Evolutionary conservation across 2,329 filamentous ascomycete species (phyloP).

Genomic region (Aspergillus sojae): DNA sequence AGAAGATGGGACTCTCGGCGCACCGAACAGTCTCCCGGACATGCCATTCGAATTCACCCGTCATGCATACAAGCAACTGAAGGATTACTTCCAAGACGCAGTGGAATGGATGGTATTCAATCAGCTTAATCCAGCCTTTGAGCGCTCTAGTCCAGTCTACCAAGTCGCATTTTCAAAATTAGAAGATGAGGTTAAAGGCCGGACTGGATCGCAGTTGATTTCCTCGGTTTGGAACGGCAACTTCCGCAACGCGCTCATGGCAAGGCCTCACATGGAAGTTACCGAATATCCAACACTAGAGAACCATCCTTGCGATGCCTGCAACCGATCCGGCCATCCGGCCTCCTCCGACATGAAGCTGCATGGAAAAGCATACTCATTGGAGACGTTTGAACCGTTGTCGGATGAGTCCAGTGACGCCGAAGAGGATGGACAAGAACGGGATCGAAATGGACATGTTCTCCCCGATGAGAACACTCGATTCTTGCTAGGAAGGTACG

Average conservation of each 20-base stretch:
- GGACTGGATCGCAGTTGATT: constrained; percentile 70
- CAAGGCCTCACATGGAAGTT: constrained; percentile 64
- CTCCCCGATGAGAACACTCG: constrained; percentile 49
- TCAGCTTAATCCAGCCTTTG: constrained; percentile 72
- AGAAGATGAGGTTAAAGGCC: constrained; percentile 68
- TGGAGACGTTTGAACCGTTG: constrained; percentile 67
- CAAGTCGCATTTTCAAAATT: constrained; percentile 70
- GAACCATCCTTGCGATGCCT: constrained; percentile 66
- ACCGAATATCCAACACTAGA: constrained; percentile 48
- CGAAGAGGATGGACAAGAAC: constrained; percentile 37
- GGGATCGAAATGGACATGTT: constrained; percentile 49
- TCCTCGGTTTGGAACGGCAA: constrained; percentile 70
- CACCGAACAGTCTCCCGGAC: constrained; percentile 51
- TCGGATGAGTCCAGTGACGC: constrained; percentile 48
- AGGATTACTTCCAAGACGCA: constrained; percentile 72
- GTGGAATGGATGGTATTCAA: constrained; percentile 83
- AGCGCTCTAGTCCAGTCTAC: constrained; percentile 66
- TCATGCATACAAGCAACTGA: constrained; percentile 66
- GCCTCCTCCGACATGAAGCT: constrained; percentile 68
- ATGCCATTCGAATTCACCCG: constrained; percentile 72
- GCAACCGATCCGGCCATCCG: constrained; percentile 69
- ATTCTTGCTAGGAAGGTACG: constrained; percentile 57
- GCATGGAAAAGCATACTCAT: constrained; percentile 66
- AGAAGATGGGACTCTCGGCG: constrained; percentile 64
- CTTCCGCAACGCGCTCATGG: constrained; percentile 67